These are phyloP conservation scores for Fusarium neocosmosporiellum DNA, from an alignment of 2,329 filamentous ascomycete genomes.

Conservation along the genomic window DNA sequence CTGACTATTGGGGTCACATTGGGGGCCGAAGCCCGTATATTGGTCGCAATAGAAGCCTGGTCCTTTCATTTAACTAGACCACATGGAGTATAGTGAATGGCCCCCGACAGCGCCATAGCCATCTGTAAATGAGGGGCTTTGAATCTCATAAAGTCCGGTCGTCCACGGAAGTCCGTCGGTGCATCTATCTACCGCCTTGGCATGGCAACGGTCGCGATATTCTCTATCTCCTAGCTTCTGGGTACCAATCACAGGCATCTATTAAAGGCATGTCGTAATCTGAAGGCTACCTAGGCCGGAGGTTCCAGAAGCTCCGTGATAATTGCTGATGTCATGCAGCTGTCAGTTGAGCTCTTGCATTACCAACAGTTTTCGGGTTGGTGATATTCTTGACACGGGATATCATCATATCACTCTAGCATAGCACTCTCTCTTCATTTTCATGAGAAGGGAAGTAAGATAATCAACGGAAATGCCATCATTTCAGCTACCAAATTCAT, in stretches of 20 bases:
- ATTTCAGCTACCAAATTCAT: not conserved
- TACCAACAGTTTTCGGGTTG: not conserved
- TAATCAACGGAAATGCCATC: not conserved
- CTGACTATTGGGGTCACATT: not conserved
- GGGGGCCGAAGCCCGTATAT: not conserved
- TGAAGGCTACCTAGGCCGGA: not conserved
- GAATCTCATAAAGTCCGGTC: not conserved
- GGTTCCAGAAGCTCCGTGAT: not conserved
- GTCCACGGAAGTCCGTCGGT: not conserved
- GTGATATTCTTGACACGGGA: not conserved
- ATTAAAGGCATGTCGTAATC: not conserved
- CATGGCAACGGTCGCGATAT: not conserved
- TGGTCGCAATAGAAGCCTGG: not conserved
- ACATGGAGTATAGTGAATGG: not conserved
- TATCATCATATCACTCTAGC: not conserved
- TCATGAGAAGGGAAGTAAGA: not conserved
- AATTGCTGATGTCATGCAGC: not conserved
- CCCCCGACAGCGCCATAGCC: not conserved
- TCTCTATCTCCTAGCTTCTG: not conserved
- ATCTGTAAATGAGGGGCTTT: not conserved
- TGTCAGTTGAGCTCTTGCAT: not conserved
- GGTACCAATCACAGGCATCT: not conserved
- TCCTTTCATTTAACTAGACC: not conserved
- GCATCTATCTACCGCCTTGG: not conserved
- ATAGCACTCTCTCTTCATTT: not conserved